phyloP scores from a whole-genome alignment of 192 early-diverging fungal genomes.

The Coemansia reversa region DNA sequence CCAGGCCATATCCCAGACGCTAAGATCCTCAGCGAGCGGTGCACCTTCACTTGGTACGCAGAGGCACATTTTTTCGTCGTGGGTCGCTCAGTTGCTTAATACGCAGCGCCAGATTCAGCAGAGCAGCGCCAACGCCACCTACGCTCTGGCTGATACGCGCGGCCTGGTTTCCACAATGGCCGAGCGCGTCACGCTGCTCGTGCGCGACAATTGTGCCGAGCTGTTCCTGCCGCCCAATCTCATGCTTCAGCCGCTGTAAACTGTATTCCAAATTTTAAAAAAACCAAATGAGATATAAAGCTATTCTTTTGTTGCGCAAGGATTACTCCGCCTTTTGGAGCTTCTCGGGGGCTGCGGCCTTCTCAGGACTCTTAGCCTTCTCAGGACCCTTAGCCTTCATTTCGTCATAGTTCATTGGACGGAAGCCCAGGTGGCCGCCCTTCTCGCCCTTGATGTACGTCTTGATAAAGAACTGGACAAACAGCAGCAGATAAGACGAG shows the following conservation, averaged over 20 bases:
- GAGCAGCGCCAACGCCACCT: conserved; percentile 1
- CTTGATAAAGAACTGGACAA: conserved; percentile 87
- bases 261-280: conserved; percentile 4
- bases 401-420: conserved; percentile 50
- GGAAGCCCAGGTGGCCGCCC: conserved; percentile 50
- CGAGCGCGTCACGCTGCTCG: conserved; percentile 27
- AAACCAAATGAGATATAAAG: background rate
- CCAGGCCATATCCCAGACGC: conserved; percentile 8
- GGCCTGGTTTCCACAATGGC: conserved; percentile 30
- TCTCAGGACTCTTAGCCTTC: conserved; percentile 21
- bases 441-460: conserved; percentile 67
- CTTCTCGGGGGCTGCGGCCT: conserved; percentile 20
- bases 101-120: conserved; percentile 18
- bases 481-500: conserved; percentile 79
- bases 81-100: conserved; percentile 25
- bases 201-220: conserved; percentile 27
- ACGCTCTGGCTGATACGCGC: conserved; percentile 18
- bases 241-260: background rate
- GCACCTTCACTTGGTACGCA: background rate
- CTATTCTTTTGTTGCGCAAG: background rate
- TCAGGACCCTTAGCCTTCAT: conserved; percentile 26
- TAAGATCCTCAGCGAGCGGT: background rate
- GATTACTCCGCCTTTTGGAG: conserved; percentile 28
- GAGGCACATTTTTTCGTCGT: conserved; percentile 23
- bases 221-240: conserved; percentile 26